Evolutionary conservation across 352 stramenopile genomes (phyloP).

Genomic region (Pythium folliculosum): DNA sequence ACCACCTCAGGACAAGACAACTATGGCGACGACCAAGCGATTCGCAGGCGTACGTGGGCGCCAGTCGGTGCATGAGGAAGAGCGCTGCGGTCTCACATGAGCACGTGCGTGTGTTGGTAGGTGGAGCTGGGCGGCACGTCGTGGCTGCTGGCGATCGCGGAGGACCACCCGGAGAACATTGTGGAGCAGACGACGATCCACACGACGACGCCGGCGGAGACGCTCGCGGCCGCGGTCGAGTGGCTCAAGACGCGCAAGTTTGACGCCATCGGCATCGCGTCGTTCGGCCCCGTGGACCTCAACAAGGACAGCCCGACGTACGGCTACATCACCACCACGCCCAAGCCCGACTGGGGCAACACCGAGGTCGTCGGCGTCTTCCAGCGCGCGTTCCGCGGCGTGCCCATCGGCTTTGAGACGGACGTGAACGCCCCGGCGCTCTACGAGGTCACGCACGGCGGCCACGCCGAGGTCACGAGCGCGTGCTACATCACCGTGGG

Average conservation of each 20-base stretch:
- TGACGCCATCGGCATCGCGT: conserved; percentile 91
- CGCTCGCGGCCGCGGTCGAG: conserved; percentile 65
- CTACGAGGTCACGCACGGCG: conserved; percentile 90
- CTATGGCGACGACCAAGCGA: conserved; percentile 29
- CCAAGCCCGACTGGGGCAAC: conserved; percentile 93
- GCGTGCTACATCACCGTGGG: conserved; percentile 96
- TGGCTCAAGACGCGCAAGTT: conserved; percentile 87
- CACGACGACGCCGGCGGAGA: conserved; percentile 87
- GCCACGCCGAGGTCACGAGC: conserved; percentile 74
- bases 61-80: not conserved
- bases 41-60: conserved; percentile 36
- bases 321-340: conserved; percentile 94
- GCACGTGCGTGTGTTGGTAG: not conserved
- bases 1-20: conserved; percentile 13
- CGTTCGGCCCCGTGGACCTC: conserved; percentile 93
- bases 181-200: conserved; percentile 78
- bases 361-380: conserved; percentile 78
- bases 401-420: conserved; percentile 93
- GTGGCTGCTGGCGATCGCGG: conserved; percentile 92
- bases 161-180: conserved; percentile 89
- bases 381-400: conserved; percentile 65
- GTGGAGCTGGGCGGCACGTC: conserved; percentile 96
- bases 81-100: not conserved
- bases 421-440: conserved; percentile 97
- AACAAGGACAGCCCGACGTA: conserved; percentile 82